Evolutionary conservation across 208 protist genomes (phyloP).

Genomic region (Leishmania amazonensis): DNA sequence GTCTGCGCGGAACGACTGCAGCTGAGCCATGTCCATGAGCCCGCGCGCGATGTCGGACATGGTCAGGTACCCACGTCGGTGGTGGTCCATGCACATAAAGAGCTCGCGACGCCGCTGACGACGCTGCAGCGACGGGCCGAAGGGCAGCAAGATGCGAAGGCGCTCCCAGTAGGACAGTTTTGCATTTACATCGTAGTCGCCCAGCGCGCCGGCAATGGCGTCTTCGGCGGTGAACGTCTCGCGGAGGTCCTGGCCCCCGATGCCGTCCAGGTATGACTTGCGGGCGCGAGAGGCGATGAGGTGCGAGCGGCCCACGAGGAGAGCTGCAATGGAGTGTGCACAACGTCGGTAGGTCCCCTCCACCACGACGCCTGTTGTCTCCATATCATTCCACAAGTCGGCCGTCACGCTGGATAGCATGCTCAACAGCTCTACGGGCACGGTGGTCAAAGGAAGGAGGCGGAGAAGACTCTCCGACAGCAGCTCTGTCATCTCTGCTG

Average conservation of each 20-base stretch:
- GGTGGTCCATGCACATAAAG: conserved; percentile 48
- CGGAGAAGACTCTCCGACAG: conserved; percentile 26
- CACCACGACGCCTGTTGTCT: conserved; percentile 18
- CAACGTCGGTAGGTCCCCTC: conserved; percentile 16
- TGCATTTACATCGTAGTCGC: conserved; percentile 10
- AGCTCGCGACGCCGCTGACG: conserved; percentile 48
- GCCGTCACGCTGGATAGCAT: conserved; percentile 12
- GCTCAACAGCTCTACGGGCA: conserved; percentile 18
- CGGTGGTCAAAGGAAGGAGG: conserved; percentile 6
- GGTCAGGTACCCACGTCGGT: conserved; percentile 37
- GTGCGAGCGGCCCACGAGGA: conserved; percentile 23
- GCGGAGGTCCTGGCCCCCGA: conserved; percentile 6
- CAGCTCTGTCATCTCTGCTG: conserved; percentile 16
- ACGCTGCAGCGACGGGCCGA: conserved; percentile 36
- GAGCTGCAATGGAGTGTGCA: conserved; percentile 24
- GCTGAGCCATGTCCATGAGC: conserved; percentile 43
- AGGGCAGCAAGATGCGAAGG: conserved; percentile 52
- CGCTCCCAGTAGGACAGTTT: conserved; percentile 54
- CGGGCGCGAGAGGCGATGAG: conserved; percentile 17
- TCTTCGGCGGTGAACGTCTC: conserved; percentile 17
- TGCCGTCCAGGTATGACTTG: conserved; percentile 22
- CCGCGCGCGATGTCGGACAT: conserved; percentile 45
- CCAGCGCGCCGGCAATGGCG: conserved; percentile 19
- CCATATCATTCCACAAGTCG: conserved; percentile 21
- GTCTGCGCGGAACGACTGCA: conserved; percentile 54